phyloP scores from a whole-genome alignment of 768 basidiomycete species.

The Suillus ampliporus region DNA sequence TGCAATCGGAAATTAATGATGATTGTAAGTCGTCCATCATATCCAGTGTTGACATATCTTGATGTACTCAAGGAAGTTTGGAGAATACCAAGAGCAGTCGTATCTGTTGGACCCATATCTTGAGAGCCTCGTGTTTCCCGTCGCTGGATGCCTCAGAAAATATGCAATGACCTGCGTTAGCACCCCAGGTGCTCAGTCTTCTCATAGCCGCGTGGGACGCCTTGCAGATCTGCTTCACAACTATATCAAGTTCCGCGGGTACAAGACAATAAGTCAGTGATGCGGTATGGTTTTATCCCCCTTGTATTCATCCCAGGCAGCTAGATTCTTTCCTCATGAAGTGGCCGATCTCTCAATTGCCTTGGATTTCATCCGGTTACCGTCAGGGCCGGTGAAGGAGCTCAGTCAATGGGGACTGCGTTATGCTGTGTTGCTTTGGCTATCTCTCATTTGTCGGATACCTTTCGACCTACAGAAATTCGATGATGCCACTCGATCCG shows the following conservation, averaged over 20 bases:
- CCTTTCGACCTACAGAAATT: slow-evolving; percentile 92
- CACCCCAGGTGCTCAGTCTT: slow-evolving; percentile 31
- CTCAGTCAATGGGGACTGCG: slow-evolving; percentile 76
- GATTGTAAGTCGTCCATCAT: slow-evolving; percentile 52
- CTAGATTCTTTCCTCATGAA: slow-evolving; percentile 93
- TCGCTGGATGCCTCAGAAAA: slow-evolving; percentile 65
- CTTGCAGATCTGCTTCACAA: slow-evolving; percentile 72
- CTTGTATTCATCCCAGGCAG: slow-evolving; percentile 49
- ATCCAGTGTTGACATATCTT: slow-evolving; percentile 7
- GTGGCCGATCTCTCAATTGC: slow-evolving; percentile 81
- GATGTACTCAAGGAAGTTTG: slow-evolving; percentile 56
- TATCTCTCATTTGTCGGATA: slow-evolving; percentile 92
- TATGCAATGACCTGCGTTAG: slow-evolving; percentile 52
- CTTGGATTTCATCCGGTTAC: slow-evolving; percentile 62
- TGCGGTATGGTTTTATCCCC: slow-evolving; percentile 15
- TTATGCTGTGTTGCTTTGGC: slow-evolving; percentile 87
- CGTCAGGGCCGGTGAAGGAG: slow-evolving; percentile 48
- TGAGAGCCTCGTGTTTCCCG: slow-evolving; percentile 77
- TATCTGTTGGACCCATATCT: slow-evolving; percentile 92
- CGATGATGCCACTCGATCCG: slow-evolving; percentile 60
- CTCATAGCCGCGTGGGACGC: slow-evolving; percentile 50
- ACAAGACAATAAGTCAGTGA: slow-evolving; percentile 86
- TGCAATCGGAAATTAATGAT: slow-evolving; percentile 48
- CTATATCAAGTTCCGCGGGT: slow-evolving; percentile 87
- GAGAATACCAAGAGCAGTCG: slow-evolving; percentile 91